Evolutionary conservation across 2,329 filamentous ascomycete species (phyloP), one percentile per base, ranked within the genome.

Genomic region (Reticulascus tulasneorum): DNA sequence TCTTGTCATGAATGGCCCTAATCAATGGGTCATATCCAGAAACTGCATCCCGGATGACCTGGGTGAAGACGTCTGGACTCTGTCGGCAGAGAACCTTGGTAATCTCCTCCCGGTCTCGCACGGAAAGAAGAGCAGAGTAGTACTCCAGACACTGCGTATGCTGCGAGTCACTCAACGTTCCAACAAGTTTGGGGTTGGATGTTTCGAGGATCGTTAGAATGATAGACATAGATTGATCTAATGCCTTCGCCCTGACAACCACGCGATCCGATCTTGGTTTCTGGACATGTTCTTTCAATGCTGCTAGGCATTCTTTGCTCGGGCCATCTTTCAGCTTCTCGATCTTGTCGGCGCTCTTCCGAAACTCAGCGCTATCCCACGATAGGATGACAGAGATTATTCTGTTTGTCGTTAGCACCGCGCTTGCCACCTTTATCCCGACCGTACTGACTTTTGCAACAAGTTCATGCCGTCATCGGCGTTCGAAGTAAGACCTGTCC

Each of bases 381-480:
- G 75, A 72, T 9, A 90, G 60, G 0, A 88, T 79, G 5, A 84
- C 74, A 1, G 79, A 84, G 16, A 91, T 79, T 44, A 93, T 89
- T 27, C 82, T 82, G 3, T 3, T 7, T 49, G 42, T 53, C 1
- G n/a, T 16, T 19, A n/a, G 16, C 5, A 8, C 7, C 10, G 7
- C 8, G 12, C 8, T n/a, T 9, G 11, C 12, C 6, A 22, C 10
- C n/a, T n/a, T 23, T 9, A 20, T 12, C 8, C 13, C 11, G 9
- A 18, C 4, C 6, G 6, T 5, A 33, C 48, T 33, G 47, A 69
- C 67, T 64, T 64, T 58, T 91, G 86, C 46, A 93, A 58, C 8
- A 91, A 57, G 53, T 90, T 93, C 83, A 87, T 86, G 29, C 86
- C 86, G 47, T 89, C 84, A 44, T 87, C 79, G 1, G 81, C 75